Percentiles rank a stretch among this genome's conserved stretches.
Evolutionary conservation across 352 stramenopile genomes (phyloP).

Genomic region (Discostella stelligera): DNA sequence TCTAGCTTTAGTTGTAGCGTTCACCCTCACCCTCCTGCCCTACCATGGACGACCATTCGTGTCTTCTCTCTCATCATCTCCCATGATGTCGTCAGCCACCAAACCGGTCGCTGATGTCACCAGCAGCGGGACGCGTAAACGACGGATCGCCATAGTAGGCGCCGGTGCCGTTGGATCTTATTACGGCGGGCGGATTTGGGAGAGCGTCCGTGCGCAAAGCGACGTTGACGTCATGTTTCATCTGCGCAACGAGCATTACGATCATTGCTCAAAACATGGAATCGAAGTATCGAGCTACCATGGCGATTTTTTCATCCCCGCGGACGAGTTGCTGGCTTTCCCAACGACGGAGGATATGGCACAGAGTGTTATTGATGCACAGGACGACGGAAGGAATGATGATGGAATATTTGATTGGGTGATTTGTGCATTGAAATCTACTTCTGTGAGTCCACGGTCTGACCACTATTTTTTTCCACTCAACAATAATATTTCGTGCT

Average conservation of each 20-base stretch:
- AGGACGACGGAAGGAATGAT: conserved; percentile 10
- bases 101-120: neutral
- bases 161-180: conserved; percentile 69
- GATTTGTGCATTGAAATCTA: conserved; percentile 71
- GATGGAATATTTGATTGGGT: conserved; percentile 73
- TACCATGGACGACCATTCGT: neutral
- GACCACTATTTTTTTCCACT: neutral
- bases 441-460: conserved; percentile 22
- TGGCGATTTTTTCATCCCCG: conserved; percentile 71
- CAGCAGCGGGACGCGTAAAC: conserved; percentile 3
- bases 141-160: conserved; percentile 61
- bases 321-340: conserved; percentile 57
- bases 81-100: neutral
- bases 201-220: conserved; percentile 34
- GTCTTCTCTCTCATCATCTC: neutral
- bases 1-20: neutral
- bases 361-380: neutral
- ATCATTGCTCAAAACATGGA: conserved; percentile 46
- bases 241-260: conserved; percentile 65
- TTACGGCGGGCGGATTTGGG: conserved; percentile 74
- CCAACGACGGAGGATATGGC: conserved; percentile 60
- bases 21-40: neutral
- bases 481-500: neutral
- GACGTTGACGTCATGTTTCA: conserved; percentile 69
- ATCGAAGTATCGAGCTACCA: conserved; percentile 60